phyloP scores from a whole-genome alignment of 148 eudicot genomes.

The Vaccinium corymbosum region DNA sequence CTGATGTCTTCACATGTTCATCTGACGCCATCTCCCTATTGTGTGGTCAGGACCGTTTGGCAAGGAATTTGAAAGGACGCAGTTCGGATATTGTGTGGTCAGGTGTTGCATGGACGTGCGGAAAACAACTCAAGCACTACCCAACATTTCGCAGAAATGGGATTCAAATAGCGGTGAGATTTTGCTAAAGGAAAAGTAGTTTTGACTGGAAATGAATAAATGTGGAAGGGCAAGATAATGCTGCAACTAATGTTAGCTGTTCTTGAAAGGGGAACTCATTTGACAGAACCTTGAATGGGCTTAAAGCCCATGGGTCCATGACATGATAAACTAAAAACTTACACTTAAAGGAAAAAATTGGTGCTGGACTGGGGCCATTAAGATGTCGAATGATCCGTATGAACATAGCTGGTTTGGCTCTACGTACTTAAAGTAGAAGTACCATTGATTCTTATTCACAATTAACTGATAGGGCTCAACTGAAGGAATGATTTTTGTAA shows the following conservation, averaged over 20 bases:
- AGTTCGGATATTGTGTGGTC: slow-evolving; percentile 72
- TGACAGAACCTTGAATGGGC: slow-evolving; percentile 10
- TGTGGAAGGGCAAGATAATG: background rate
- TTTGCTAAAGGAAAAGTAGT: background rate
- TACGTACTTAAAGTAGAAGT: background rate
- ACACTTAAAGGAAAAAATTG: background rate
- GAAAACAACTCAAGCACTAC: slow-evolving; percentile 83
- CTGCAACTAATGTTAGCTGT: background rate
- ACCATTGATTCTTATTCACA: background rate
- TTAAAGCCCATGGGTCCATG: background rate
- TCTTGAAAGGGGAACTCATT: background rate
- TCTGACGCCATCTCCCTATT: slow-evolving; percentile 9
- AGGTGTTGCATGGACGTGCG: slow-evolving; percentile 78
- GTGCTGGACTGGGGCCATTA: background rate
- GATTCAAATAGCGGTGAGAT: slow-evolving; percentile 67
- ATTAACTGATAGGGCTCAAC: background rate
- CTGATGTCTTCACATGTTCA: background rate
- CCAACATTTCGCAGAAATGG: slow-evolving; percentile 78
- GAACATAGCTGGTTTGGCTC: background rate
- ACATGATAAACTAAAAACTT: background rate
- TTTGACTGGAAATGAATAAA: slow-evolving; percentile 6
- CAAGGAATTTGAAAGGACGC: slow-evolving; percentile 49
- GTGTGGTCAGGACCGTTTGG: slow-evolving; percentile 42
- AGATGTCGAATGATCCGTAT: background rate
- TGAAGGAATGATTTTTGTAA: background rate